A percentile compares a stretch with the other conserved stretches of the same genome.
Evolutionary conservation across 2,329 filamentous ascomycete genomes (phyloP).

Genomic region (Neonectria coccinea): DNA sequence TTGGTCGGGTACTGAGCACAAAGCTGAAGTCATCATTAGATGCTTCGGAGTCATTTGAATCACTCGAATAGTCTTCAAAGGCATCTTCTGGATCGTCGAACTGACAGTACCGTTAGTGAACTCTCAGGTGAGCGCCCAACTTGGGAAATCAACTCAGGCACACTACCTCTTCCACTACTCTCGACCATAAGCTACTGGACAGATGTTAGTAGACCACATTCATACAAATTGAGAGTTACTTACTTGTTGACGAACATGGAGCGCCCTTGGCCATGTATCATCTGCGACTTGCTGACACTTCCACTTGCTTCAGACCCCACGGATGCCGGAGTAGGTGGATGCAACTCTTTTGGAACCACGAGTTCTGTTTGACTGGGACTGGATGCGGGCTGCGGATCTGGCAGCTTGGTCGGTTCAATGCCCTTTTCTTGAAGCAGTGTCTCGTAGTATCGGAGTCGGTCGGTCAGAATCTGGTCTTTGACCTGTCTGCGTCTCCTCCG

Average conservation of each 20-base stretch:
- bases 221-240: neutral
- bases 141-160: neutral
- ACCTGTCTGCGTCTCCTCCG: neutral
- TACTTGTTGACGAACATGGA: neutral
- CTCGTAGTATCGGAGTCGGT: neutral
- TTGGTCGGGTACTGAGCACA: neutral
- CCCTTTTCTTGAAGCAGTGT: neutral
- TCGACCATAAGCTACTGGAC: neutral
- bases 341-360: neutral
- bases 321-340: neutral
- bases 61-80: neutral
- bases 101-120: neutral
- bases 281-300: neutral
- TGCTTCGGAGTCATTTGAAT: neutral
- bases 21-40: neutral
- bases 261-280: slow-evolving; percentile 1
- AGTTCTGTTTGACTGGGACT: neutral
- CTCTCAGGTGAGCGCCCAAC: neutral
- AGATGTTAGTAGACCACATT: neutral
- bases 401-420: neutral
- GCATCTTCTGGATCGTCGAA: neutral
- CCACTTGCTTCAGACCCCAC: neutral
- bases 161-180: neutral
- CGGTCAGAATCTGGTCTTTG: neutral
- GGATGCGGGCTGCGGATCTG: neutral